Evolutionary conservation across 2,329 filamentous ascomycete genomes (phyloP).

Genomic region (Mycosphaerella sp.): DNA sequence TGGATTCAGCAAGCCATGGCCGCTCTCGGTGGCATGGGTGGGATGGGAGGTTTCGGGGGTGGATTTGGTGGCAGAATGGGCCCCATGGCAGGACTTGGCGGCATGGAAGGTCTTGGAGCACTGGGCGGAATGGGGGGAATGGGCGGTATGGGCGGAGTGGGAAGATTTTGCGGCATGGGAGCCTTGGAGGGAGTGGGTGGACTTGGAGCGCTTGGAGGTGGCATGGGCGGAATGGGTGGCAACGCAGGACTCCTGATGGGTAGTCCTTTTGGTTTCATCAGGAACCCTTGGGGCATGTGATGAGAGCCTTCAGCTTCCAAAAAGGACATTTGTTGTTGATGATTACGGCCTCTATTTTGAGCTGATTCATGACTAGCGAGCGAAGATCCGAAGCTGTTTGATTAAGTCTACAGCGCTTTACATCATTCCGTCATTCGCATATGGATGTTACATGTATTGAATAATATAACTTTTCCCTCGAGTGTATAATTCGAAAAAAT

Average conservation of each 20-base stretch:
- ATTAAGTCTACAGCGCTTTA: no score
- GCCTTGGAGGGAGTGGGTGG: not conserved
- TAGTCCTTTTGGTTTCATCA: constrained; percentile 1
- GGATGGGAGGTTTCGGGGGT: not conserved
- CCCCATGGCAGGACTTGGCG: not conserved
- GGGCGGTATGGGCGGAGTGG: no score
- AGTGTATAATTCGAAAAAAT: no score
- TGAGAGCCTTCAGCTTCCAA: not conserved
- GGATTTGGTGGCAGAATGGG: not conserved
- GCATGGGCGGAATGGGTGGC: not conserved
- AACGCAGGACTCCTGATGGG: not conserved
- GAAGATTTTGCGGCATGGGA: not conserved
- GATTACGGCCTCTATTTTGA: not conserved
- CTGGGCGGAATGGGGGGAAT: not conserved
- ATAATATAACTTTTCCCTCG: no score
- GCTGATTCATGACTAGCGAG: no score
- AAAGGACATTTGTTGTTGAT: no score
- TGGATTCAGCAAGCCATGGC: not conserved
- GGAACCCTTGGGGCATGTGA: constrained; percentile 1
- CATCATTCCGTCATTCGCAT: no score
- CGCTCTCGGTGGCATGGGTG: not conserved
- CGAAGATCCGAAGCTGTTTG: not conserved
- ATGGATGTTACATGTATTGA: no score
- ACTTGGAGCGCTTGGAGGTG: not conserved
- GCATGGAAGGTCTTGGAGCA: not conserved